A percentile compares a stretch with the other conserved stretches of the same genome.
phyloP scores from a whole-genome alignment of 352 stramenopile species.

The Globisporangium orthogonon region DNA sequence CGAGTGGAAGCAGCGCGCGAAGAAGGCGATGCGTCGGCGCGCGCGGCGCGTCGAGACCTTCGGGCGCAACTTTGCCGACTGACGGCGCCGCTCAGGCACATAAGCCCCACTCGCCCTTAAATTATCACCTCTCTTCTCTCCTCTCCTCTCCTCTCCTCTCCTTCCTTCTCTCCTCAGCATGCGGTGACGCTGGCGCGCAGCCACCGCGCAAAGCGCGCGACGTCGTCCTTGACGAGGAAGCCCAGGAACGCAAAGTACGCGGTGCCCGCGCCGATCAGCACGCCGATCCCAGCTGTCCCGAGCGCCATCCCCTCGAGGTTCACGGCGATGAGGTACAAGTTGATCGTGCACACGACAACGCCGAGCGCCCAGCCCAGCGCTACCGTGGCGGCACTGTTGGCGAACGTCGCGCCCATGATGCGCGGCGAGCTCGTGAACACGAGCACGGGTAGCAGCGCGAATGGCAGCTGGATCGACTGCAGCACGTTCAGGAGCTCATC shows the following conservation, averaged over 20 bases:
- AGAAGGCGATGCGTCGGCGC: conserved; percentile 54
- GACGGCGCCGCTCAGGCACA: conserved; percentile 6
- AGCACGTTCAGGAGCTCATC: conserved; percentile 90
- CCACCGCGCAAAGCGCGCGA: conserved; percentile 23
- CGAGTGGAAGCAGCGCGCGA: conserved; percentile 63
- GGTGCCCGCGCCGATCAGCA: conserved; percentile 25
- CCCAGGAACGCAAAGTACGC: conserved; percentile 73
- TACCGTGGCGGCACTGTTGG: conserved; percentile 39
- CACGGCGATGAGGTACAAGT: conserved; percentile 69
- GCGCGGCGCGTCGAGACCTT: conserved; percentile 55
- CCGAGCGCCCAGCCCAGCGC: conserved; percentile 49
- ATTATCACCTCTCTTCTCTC: neutral
- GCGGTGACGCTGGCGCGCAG: conserved; percentile 8
- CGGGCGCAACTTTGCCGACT: conserved; percentile 64
- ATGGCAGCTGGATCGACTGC: conserved; percentile 90
- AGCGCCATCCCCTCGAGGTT: conserved; percentile 56
- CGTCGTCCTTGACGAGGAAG: conserved; percentile 48
- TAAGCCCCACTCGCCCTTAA: neutral
- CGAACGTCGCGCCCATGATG: conserved; percentile 77
- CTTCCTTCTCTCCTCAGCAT: neutral
- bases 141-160: neutral
- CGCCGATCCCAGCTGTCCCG: conserved; percentile 19
- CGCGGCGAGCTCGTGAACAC: conserved; percentile 74
- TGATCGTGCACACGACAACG: conserved; percentile 62
- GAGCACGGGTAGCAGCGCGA: conserved; percentile 86